Evolutionary conservation across 805 yeast species (phyloP).

Genomic region (Ogataea nonfermentans): DNA sequence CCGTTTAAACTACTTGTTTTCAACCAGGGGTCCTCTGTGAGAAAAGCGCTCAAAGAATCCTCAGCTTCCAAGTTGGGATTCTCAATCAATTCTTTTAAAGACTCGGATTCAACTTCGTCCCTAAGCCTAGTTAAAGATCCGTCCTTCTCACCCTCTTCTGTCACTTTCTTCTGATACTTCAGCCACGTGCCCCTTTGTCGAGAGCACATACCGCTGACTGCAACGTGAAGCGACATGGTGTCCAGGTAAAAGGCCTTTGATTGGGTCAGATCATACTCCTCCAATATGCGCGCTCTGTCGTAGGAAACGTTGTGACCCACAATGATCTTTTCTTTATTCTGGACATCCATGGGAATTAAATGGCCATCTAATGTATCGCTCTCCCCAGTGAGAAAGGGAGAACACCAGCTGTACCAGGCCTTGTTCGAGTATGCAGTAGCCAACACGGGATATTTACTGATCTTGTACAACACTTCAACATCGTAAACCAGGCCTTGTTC

Average conservation of each 20-base stretch:
- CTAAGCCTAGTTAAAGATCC: constrained; percentile 20
- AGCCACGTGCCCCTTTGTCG: constrained; percentile 81
- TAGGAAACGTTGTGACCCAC: constrained; percentile 91
- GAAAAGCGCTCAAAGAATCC: constrained; percentile 26
- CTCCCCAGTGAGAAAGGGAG: constrained; percentile 71
- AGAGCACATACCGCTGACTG: constrained; percentile 89
- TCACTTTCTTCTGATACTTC: constrained; percentile 48
- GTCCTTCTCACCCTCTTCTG: constrained; percentile 20
- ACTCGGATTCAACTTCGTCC: constrained; percentile 24
- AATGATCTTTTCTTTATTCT: constrained; percentile 50
- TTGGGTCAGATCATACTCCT: constrained; percentile 70
- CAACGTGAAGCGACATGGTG: constrained; percentile 90
- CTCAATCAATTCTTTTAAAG: constrained; percentile 28
- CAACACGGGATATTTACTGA: constrained; percentile 70
- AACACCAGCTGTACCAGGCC: constrained; percentile 96
- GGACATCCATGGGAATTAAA: constrained; percentile 71
- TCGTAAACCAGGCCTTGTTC: constrained; percentile 82
- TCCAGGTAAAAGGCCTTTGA: constrained; percentile 81
- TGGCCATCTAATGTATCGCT: constrained; percentile 49
- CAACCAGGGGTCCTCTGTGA: constrained; percentile 83
- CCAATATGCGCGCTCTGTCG: constrained; percentile 82
- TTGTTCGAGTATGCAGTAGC: constrained; percentile 74
- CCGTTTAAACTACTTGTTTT: constrained; percentile 73
- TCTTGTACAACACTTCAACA: constrained; percentile 80
- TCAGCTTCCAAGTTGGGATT: constrained; percentile 34